Base-by-base conservation (phyloP, 2,329 filamentous ascomycete species). In the Volutella citrinella region DNA sequence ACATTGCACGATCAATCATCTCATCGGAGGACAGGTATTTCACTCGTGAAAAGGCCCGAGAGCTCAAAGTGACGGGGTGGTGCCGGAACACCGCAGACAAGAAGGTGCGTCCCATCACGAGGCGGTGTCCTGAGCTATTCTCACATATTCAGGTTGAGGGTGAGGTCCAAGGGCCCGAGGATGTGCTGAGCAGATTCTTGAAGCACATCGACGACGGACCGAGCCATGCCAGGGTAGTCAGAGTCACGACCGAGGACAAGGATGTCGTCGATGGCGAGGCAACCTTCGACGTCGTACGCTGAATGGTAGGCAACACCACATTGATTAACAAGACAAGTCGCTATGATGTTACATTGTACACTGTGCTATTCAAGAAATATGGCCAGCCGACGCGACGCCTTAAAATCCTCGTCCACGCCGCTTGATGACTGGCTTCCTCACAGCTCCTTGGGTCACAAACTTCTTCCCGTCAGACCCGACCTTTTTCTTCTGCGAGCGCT, bases 201-300 rank as follows among this genome's bases (percentile, higher is more conserved):
- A 78, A 83, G 48, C 80, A 87, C 43, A 66, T 96, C 28, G 75
- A 88, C 52, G 74, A 78, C 32, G 91, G 91, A 0, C 90, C 90
- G 0, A 66, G 71, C 2, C 70, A 78, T 35, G 82, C 90, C 3
- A 75, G 75, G 16, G 91, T 97, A 0, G 78, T 80, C 22, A 81
- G 82, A 49, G 65, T 95, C 7, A 82, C 90, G 43, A 78, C 80
- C 43, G 76, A 80, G 40, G 76, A 83, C 1, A 73, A 87, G 6
- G 74, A 80, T 0, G 52, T 76, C 1, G 72, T 84, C 26, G 72
- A 84, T 3, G 83, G 73, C 7, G 89, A 95, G 56, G 63, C 54
- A n/a, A 65, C 65, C 5, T 95, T 94, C 51, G 63, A 69, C 12
- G 67, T 86, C 20, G 65, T 70, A 18, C 63, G 57, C 24, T 65